These are phyloP conservation scores for Solanum chiquidenum DNA, from an alignment of 257 asterid species.

Conservation along the genomic window DNA sequence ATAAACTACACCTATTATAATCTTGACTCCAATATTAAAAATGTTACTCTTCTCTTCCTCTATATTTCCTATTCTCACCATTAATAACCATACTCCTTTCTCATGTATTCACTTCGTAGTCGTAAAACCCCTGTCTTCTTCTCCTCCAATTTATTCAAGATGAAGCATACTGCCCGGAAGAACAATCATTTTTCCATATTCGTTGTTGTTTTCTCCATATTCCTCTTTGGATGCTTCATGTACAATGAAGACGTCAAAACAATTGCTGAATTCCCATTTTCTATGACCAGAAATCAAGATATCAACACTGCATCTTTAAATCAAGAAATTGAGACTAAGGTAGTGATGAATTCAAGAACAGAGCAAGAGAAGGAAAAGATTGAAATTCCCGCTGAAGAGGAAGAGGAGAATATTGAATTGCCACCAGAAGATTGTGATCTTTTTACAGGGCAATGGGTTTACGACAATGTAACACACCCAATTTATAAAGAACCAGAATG, in stretches of 20 bases:
- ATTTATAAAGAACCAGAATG: conserved; percentile 59
- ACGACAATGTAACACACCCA: conserved; percentile 49
- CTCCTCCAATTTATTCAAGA: conserved; percentile 19
- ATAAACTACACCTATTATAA: neutral
- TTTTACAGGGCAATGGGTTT: conserved; percentile 62
- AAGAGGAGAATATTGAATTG: conserved; percentile 33
- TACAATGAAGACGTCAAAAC: conserved; percentile 71
- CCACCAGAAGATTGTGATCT: conserved; percentile 65
- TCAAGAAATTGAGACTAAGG: conserved; percentile 11
- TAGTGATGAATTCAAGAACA: conserved; percentile 26
- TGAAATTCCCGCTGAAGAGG: conserved; percentile 20
- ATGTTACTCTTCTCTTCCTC: conserved; percentile 5
- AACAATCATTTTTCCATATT: conserved; percentile 36
- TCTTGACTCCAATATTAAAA: neutral
- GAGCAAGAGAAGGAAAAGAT: conserved; percentile 12
- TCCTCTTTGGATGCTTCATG: conserved; percentile 75
- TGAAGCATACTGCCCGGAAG: conserved; percentile 55
- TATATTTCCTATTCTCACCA: neutral
- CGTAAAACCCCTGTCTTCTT: conserved; percentile 35
- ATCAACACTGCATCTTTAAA: neutral
- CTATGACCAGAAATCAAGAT: conserved; percentile 33
- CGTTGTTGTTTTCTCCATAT: conserved; percentile 47
- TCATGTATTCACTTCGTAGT: conserved; percentile 54
- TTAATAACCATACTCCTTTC: conserved; percentile 2
- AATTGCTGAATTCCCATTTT: conserved; percentile 63